Conservation (phyloP, 2,329 filamentous ascomycete genomes). For the Fusarium sp. region DNA sequence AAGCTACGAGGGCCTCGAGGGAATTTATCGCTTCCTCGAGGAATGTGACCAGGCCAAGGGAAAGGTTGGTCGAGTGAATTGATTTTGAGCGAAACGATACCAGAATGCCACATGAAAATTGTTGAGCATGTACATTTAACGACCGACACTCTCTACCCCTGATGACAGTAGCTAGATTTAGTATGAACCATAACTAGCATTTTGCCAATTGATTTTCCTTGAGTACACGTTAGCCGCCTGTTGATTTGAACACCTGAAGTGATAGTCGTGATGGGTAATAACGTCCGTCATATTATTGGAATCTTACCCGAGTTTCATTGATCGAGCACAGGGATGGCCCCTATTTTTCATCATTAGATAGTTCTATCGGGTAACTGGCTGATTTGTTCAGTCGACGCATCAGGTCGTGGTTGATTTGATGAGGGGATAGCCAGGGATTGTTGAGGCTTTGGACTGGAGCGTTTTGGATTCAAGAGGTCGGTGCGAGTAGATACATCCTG, state of each 20-base stretch:
- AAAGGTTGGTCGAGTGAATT: constrained; percentile 46
- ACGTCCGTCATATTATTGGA: not conserved
- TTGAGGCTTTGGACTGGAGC: not conserved
- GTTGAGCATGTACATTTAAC: constrained; percentile 29
- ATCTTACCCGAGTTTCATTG: not conserved
- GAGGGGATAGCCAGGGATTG: not conserved
- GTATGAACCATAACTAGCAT: constrained; percentile 30
- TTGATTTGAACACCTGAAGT: not conserved
- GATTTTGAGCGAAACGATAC: constrained; percentile 39
- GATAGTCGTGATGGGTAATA: not conserved
- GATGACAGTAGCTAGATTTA: constrained; percentile 35
- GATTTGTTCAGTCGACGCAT: constrained; percentile 14
- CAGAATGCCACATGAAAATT: constrained; percentile 24
- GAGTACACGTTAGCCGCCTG: constrained; percentile 12
- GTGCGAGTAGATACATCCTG: constrained; percentile 50
- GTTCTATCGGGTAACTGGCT: constrained; percentile 28
- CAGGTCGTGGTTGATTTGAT: constrained; percentile 22
- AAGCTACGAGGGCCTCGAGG: constrained; percentile 66
- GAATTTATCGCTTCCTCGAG: constrained; percentile 68
- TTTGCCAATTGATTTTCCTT: constrained; percentile 41
- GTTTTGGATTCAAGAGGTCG: constrained; percentile 31
- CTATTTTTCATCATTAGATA: not conserved
- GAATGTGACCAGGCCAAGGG: constrained; percentile 63
- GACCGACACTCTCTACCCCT: constrained; percentile 44
- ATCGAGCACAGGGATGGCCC: accelerated